These are phyloP conservation scores for Globisporangium canariense DNA, from an alignment of 352 stramenopile species.

Conservation along the genomic window DNA sequence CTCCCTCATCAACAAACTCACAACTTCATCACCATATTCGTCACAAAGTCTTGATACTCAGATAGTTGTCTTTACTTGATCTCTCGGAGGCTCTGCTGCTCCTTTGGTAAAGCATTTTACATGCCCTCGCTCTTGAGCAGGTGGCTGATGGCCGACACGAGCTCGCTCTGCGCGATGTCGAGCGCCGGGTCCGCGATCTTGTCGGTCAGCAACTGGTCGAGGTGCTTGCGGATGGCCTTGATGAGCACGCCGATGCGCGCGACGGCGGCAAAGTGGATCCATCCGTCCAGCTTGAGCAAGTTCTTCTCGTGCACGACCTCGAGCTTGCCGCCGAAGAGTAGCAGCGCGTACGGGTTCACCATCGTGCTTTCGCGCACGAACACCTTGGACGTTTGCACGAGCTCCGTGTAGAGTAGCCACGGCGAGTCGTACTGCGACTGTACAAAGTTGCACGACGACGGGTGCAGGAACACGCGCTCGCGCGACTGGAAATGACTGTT, in stretches of 20 bases:
- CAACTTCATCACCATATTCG: background rate
- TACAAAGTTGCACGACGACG: constrained; percentile 89
- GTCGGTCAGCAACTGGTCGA: constrained; percentile 91
- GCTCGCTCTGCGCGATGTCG: constrained; percentile 85
- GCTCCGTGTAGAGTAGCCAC: constrained; percentile 94
- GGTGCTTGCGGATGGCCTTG: constrained; percentile 91
- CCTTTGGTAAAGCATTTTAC: constrained; percentile 18
- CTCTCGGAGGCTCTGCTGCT: background rate
- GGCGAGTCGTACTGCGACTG: constrained; percentile 93
- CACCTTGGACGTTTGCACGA: constrained; percentile 96
- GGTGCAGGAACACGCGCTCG: constrained; percentile 97
- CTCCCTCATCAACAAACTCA: background rate
- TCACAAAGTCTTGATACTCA: background rate
- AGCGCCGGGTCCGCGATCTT: constrained; percentile 94
- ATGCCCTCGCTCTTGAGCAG: constrained; percentile 83
- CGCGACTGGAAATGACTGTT: constrained; percentile 26
- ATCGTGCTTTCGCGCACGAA: constrained; percentile 98
- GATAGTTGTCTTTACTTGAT: background rate
- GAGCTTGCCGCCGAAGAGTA: constrained; percentile 97
- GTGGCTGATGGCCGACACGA: constrained; percentile 78
- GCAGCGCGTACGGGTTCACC: constrained; percentile 94
- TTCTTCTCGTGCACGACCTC: constrained; percentile 92
- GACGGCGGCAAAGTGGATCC: constrained; percentile 93
- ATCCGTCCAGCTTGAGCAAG: constrained; percentile 81
- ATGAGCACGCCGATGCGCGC: constrained; percentile 95